These are phyloP conservation scores for Aegilops umbellulata DNA, from an alignment of 176 grass and related monocot genomes.

Conservation along the genomic window DNA sequence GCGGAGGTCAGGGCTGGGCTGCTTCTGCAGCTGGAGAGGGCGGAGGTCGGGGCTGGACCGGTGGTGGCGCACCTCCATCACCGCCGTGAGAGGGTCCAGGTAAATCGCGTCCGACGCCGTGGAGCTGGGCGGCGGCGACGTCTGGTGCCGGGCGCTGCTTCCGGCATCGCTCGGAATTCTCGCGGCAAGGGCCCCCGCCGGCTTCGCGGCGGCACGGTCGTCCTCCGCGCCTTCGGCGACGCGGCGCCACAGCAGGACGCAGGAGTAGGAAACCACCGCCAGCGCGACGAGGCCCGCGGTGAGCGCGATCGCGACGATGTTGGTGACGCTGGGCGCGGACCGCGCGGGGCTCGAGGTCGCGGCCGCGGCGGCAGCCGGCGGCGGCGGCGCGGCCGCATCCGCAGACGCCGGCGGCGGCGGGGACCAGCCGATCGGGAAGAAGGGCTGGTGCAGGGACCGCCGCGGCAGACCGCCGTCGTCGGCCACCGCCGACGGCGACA, in stretches of 20 bases:
- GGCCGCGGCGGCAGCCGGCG: background rate
- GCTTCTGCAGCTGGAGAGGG: constrained; percentile 43
- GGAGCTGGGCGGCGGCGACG: constrained; percentile 47
- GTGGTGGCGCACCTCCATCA: constrained; percentile 34
- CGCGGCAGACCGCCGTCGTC: background rate
- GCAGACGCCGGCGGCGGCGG: constrained; percentile 36
- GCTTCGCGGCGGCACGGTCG: background rate
- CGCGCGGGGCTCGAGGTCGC: background rate
- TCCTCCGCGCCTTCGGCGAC: constrained; percentile 5
- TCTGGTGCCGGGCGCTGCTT: constrained; percentile 37
- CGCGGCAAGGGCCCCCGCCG: background rate
- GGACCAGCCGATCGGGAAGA: constrained; percentile 48
- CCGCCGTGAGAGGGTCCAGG: constrained; percentile 42
- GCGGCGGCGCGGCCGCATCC: background rate
- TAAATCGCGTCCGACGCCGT: constrained; percentile 48
- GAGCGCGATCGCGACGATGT: constrained; percentile 54
- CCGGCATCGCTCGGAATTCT: constrained; percentile 35
- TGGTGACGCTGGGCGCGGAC: constrained; percentile 31
- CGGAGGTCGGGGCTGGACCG: constrained; percentile 58
- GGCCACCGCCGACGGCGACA: too few relatives aligned
- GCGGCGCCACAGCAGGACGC: constrained; percentile 48
- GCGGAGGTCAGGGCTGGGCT: constrained; percentile 62
- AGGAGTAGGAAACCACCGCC: constrained; percentile 36
- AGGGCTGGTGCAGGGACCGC: constrained; percentile 59
- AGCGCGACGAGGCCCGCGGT: constrained; percentile 36